Evolutionary conservation across 176 grass and related monocot species (phyloP), one percentile per base, ranked within the genome.

Genomic region (Cenchrus fungigraminus): DNA sequence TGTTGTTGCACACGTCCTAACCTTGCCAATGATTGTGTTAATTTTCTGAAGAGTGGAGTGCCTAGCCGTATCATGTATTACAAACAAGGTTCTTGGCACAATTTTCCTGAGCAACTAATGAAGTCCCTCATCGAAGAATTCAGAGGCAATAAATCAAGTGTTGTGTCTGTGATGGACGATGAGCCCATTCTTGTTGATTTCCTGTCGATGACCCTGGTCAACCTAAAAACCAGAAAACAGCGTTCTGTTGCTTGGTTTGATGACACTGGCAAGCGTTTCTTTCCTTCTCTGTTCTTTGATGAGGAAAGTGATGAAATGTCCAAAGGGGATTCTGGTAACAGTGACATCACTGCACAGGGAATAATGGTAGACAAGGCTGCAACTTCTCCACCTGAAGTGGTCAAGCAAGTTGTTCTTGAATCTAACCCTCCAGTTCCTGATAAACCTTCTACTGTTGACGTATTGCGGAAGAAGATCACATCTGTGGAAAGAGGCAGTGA

Each of bases 191-290:
- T 93, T 74, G 87, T 97, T 86, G 94, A 94, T 87, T 91, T 97
- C 64, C 64, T 97, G 32, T 97, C 91, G 54, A 91, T 97, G 89
- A 91, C 85, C 51, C 42, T 91, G 25, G 87, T 91, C 44, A 94
- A 94, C 68, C 44, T 90, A 90, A 88, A 71, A 74, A 91, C 84
- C 22, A 81, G 79, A 90, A 97, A 92, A 64, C 91, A 90, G 61
- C 61, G 78, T 2, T 94, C 94, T 50, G 90, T 94, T 76, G 91
- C 94, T 62, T 97, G 94, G 91, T 91, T 86, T 37, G 94, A 97
- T 84, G 91, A 97, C 45, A 59, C 81, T 64, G 85, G 78, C 49
- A 91, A 93, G 60, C 78, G 91, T 67, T 97, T 94, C 77, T 94
- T 82, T 75, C 94, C 94, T 81, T 61, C 86, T 66, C 70, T 88